Base-by-base conservation (phyloP, 2,329 filamentous ascomycete genomes). In the Claviceps sp. region DNA sequence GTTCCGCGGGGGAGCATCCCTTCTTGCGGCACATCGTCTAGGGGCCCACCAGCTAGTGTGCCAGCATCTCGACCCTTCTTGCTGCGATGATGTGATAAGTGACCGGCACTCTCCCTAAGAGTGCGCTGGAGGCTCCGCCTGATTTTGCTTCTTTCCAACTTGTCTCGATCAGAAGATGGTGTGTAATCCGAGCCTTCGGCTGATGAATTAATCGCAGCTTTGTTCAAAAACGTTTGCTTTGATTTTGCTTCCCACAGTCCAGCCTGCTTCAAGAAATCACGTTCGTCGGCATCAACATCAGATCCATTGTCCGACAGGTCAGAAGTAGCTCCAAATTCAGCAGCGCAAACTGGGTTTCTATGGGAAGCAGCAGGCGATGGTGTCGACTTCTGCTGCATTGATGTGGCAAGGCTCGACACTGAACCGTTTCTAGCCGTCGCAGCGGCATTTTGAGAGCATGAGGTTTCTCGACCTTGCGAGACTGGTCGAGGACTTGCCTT, bases 91-190 rank as follows among this genome's bases (percentile, higher is more conserved):
- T 79, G 79, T 18, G 75, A 79, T 60, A 75, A 77, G 68, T 75
- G 82, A 54, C 73, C 84, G 60, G 73, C 85, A 70, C 85, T 78
- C 60, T 97, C 91, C 57, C 93, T 81, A 53, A 97, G 77, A 13
- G 90, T 95, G 53, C 89, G 86, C 60, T 96, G 91, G 14, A 97
- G 72, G 64, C 89, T 95, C 55, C 89, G 83, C 24, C 91, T 84
- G 49, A 90, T 82, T 63, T 84, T 89, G 53, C 75, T 82, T 56
- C 74, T 76, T 44, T 85, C 81, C 45, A 72, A 67, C 49, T 74
- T 77, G 36, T 76, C 73, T 36, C 69, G 69, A 22, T 76, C 72
- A 24, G 58, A 55, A 5, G 70, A 67, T 18, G 67, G 61, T 41
- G 67, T 67, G 26, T 59, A 50, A 1, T 62, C 61, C 8, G 63